Evolutionary conservation across 2,329 filamentous ascomycete species (phyloP).

Genomic region (Coniochaeta pulveracea): DNA sequence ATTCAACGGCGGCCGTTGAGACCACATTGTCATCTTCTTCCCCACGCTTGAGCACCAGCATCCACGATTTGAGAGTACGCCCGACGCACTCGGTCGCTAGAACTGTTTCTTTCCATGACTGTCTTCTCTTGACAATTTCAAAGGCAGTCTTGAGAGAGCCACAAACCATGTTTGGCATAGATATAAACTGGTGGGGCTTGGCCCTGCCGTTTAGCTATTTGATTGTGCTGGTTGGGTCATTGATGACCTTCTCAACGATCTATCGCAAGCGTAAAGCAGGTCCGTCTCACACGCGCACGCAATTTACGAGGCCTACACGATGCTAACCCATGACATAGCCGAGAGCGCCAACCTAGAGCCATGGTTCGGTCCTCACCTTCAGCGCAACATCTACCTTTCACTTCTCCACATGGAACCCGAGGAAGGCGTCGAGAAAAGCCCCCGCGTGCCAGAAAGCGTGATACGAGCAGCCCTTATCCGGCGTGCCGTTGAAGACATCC

Average conservation of each 20-base stretch:
- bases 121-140: no score
- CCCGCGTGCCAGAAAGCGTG: constrained; percentile 68
- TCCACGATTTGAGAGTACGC: constrained; percentile 5
- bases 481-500: constrained; percentile 86
- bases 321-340: constrained; percentile 28
- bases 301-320: no score
- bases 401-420: constrained; percentile 68
- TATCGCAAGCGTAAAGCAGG: constrained; percentile 87
- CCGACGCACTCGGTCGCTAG: no score
- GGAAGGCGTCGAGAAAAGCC: constrained; percentile 52
- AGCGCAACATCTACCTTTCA: constrained; percentile 90
- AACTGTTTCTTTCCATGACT: no score
- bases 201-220: constrained; percentile 84
- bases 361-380: constrained; percentile 86
- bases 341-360: constrained; percentile 78
- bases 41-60: no score
- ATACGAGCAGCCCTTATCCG: constrained; percentile 80
- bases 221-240: constrained; percentile 71
- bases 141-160: no score
- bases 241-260: constrained; percentile 84
- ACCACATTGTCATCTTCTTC: constrained; percentile 4
- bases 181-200: constrained; percentile 78
- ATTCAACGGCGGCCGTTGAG: constrained; percentile 3
- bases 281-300: constrained; percentile 27
- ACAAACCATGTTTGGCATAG: constrained; percentile 38